Evolutionary conservation across 2,329 filamentous ascomycete species (phyloP), one percentile per base, ranked within the genome.

Genomic region (Claviceps sp.): DNA sequence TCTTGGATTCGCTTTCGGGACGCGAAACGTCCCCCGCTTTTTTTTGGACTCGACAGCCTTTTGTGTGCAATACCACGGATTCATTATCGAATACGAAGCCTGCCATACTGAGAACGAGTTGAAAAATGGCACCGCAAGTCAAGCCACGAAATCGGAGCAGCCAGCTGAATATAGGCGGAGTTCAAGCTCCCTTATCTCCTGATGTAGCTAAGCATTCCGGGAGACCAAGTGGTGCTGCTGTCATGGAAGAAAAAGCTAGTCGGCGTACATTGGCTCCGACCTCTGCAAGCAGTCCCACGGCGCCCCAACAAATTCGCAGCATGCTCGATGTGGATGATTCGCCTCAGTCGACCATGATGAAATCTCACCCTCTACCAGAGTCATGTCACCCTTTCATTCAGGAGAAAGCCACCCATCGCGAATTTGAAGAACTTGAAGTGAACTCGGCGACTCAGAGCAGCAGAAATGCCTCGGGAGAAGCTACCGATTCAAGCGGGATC

Each of bases 321-420:
- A 76, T 80, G 76, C 66, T 79, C 20, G 71, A 76, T 46, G 65
- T 79, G 18, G 75, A 76, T 45, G 68, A 70, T 30, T 69, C 72
- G 2, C 74, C 75, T 13, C 73, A 58, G 53, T 65, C 78, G 24
- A 67, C 64, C 7, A 66, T 70, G 4, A 63, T 69, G 55, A 68
- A 67, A 50, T 69, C 70, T 37, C 67, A 76, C 56, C 68, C 67
- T 11, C 74, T 72, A 57, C 71, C 73, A 24, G 74, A 76, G 62
- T 67, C 78, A 46, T 72, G 71, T 53, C 56, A 66, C 53, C 46
- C 54, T 16, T 48, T 53, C 44, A 53, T 57, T 55, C 60, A 59
- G 54, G 60, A 66, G 56, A 54, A 55, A 37, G 16, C 50, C n/a
- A 9, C 30, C 16, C 48, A 48, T 14, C 22, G 22, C 46, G 45